Percentiles rank a stretch among this genome's conserved stretches.
phyloP scores from a whole-genome alignment of 495 filamentous ascomycete species.

The Daldinia grandis region DNA sequence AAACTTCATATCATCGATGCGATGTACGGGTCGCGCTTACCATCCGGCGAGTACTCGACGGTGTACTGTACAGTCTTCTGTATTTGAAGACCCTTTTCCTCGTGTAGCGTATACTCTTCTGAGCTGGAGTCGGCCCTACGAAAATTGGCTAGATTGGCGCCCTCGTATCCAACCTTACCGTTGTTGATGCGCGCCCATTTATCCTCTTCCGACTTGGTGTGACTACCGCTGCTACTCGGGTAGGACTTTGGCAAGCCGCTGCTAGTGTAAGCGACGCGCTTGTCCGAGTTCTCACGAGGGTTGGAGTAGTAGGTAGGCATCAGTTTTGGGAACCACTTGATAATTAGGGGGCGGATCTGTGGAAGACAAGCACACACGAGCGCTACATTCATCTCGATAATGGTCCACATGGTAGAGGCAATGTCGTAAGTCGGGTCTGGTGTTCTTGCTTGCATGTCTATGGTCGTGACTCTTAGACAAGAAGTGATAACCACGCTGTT shows the following conservation, averaged over 20 bases:
- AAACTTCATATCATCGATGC: background rate
- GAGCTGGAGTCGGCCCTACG: slow-evolving; percentile 29
- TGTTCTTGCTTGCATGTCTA: slow-evolving; percentile 42
- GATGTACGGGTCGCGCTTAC: background rate
- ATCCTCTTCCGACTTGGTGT: slow-evolving; percentile 14
- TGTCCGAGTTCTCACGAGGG: slow-evolving; percentile 22
- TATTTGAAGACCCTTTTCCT: slow-evolving; percentile 32
- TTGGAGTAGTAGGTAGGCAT: slow-evolving; percentile 30
- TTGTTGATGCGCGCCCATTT: slow-evolving; percentile 25
- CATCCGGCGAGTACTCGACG: slow-evolving; percentile 39
- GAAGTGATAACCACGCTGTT: slow-evolving; percentile 45
- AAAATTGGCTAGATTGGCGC: slow-evolving; percentile 9
- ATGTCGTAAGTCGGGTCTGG: slow-evolving; percentile 46
- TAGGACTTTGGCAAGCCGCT: slow-evolving; percentile 19
- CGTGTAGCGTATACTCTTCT: slow-evolving; percentile 37
- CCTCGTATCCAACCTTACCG: slow-evolving; percentile 1
- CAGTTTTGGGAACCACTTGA: slow-evolving; percentile 40
- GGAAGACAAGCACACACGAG: slow-evolving; percentile 62
- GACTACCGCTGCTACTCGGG: slow-evolving; percentile 12
- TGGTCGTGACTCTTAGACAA: slow-evolving; percentile 42
- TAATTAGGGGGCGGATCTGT: slow-evolving; percentile 38
- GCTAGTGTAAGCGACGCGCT: slow-evolving; percentile 6
- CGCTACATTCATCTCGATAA: slow-evolving; percentile 56
- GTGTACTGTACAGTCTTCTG: slow-evolving; percentile 45
- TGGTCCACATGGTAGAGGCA: slow-evolving; percentile 56